Conservation (phyloP, 73 alveolate genomes). For the Stentor roeselii region DNA sequence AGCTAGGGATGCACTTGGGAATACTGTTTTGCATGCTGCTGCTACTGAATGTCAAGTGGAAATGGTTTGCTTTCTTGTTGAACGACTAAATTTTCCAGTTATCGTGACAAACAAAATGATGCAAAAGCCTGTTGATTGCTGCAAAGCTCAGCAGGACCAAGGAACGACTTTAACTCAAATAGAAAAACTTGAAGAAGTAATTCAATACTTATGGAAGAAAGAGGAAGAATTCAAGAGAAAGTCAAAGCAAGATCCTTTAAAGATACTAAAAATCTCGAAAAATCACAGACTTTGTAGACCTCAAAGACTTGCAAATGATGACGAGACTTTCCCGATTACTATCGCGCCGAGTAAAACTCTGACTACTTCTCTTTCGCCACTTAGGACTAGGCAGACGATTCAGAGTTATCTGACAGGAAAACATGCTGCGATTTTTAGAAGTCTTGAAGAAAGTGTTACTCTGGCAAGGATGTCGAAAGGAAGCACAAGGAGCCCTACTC, state of each 20-base stretch:
- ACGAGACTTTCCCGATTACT: neutral
- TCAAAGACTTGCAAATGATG: neutral
- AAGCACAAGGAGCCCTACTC: neutral
- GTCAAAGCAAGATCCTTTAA: neutral
- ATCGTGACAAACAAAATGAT: neutral
- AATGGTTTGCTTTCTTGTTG: neutral
- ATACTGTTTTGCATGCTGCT: conserved; percentile 17
- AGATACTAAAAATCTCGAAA: too few relatives aligned
- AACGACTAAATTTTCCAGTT: neutral
- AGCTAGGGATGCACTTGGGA: conserved; percentile 17
- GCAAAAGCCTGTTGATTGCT: neutral
- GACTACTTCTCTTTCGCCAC: neutral
- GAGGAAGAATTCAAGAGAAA: conserved; percentile 1
- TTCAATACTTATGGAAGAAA: neutral
- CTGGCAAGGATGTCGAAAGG: neutral
- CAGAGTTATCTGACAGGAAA: neutral
- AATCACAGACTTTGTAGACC: neutral
- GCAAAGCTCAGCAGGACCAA: conserved; percentile 4
- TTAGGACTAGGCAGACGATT: neutral
- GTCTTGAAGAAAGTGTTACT: neutral
- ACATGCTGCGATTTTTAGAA: neutral
- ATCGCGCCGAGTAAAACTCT: neutral
- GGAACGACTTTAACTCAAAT: neutral
- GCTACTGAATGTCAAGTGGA: neutral
- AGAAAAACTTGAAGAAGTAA: neutral